Evolutionary conservation across 257 asterid genomes (phyloP).

Genomic region (Mitragyna speciosa): DNA sequence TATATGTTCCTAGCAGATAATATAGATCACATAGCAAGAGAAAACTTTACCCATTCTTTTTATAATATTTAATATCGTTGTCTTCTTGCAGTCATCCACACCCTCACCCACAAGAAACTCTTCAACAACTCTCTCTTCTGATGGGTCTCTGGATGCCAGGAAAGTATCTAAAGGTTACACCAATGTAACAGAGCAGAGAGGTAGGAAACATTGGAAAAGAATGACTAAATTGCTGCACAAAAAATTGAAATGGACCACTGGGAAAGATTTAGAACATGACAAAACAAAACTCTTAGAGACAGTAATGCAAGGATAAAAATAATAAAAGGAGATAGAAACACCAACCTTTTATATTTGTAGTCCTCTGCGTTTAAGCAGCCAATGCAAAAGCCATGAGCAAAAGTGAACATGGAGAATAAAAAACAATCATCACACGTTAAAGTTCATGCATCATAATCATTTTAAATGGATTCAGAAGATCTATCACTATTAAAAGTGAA

Average conservation of each 20-base stretch:
- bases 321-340: slow-evolving; percentile 18
- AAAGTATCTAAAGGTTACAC: background rate
- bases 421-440: background rate
- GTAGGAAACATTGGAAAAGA: slow-evolving; percentile 8
- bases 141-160: slow-evolving; percentile 61
- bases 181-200: background rate
- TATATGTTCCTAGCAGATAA: background rate
- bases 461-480: background rate
- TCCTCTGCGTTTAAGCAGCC: slow-evolving; percentile 64
- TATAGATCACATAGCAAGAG: background rate
- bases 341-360: slow-evolving; percentile 83
- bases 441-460: background rate
- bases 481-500: background rate
- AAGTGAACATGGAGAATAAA: background rate
- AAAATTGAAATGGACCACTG: background rate
- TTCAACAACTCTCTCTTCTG: slow-evolving; percentile 72
- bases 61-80: slow-evolving; percentile 59
- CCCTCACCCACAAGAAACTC: slow-evolving; percentile 77
- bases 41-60: slow-evolving; percentile 72
- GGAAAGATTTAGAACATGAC: background rate
- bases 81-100: slow-evolving; percentile 51
- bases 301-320: background rate
- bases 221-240: background rate
- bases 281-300: background rate
- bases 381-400: slow-evolving; percentile 33